These are phyloP conservation scores for Trichophyton benhamiae DNA, from an alignment of 2,329 filamentous ascomycete species.

Conservation along the genomic window DNA sequence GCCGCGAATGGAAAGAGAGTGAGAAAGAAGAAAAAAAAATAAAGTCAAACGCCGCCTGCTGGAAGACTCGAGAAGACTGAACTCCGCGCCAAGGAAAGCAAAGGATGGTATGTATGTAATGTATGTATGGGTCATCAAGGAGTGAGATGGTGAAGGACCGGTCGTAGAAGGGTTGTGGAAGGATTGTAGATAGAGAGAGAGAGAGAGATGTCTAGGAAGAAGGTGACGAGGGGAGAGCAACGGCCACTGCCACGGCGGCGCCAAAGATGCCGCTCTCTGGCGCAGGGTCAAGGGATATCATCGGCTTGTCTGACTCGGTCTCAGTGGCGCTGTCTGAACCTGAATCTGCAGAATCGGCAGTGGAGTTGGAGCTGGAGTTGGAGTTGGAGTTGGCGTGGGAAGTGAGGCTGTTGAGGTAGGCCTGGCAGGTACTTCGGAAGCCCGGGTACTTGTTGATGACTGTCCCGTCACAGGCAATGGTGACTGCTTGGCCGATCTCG, in stretches of 20 bases:
- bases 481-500: constrained; percentile 20
- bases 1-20: no score
- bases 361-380: neutral
- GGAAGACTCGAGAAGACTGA: no score
- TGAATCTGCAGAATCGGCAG: neutral
- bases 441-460: constrained; percentile 42
- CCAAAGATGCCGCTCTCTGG: constrained; percentile 36
- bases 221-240: constrained; percentile 16
- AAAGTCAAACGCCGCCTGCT: no score
- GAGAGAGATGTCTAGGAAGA: neutral
- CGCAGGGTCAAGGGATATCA: constrained; percentile 31
- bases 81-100: no score
- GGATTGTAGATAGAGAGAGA: neutral
- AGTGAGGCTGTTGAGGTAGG: constrained; percentile 32
- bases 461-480: constrained; percentile 41
- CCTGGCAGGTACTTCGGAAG: constrained; percentile 35
- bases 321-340: constrained; percentile 5
- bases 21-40: no score
- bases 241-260: constrained; percentile 37
- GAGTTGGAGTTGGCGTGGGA: constrained; percentile 15
- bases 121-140: no score
- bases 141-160: neutral
- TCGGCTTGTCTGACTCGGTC: constrained; percentile 8
- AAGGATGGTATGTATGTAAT: no score
- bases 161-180: neutral